Percentiles rank a stretch among this genome's conserved stretches.
phyloP scores from a whole-genome alignment of 306 rosid species.

The Pterocarpus santalinus region DNA sequence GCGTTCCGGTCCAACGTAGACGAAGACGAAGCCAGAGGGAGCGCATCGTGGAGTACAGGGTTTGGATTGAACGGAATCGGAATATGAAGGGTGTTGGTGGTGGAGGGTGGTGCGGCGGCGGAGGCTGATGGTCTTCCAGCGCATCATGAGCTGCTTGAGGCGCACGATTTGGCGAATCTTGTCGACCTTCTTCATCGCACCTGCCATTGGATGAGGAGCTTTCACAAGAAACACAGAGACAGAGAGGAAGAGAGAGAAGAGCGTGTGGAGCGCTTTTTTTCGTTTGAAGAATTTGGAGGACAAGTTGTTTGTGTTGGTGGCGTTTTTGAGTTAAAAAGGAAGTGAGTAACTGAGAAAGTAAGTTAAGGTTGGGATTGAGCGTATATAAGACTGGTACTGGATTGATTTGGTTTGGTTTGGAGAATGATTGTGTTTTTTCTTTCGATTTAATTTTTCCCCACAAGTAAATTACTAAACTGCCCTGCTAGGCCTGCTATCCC shows the following conservation, averaged over 20 bases:
- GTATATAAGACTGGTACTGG: not conserved
- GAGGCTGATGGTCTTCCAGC: conserved; percentile 44
- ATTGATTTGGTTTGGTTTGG: not conserved
- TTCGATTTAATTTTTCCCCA: not conserved
- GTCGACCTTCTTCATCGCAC: conserved; percentile 49
- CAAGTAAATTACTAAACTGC: not conserved
- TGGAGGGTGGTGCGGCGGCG: conserved; percentile 21
- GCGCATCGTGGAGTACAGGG: conserved; percentile 8
- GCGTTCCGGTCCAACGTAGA: conserved; percentile 45
- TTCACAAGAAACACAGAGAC: not conserved
- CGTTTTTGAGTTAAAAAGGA: conserved; percentile 4
- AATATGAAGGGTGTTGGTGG: not conserved
- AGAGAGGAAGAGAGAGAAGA: not conserved
- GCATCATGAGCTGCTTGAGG: conserved; percentile 43
- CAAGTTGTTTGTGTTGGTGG: not conserved
- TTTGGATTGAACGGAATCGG: not conserved
- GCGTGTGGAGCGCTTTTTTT: not conserved
- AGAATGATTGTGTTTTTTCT: conserved; percentile 27
- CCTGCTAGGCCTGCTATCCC: not conserved
- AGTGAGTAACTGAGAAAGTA: not conserved
- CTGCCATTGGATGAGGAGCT: conserved; percentile 44
- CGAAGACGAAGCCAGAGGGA: conserved; percentile 40
- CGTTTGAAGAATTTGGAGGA: not conserved
- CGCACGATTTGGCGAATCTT: conserved; percentile 67
- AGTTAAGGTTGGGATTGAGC: not conserved